Evolutionary conservation across 345 rosid genomes (phyloP), one percentile per base, ranked within the genome.

Genomic region (Linum usitatissimum): DNA sequence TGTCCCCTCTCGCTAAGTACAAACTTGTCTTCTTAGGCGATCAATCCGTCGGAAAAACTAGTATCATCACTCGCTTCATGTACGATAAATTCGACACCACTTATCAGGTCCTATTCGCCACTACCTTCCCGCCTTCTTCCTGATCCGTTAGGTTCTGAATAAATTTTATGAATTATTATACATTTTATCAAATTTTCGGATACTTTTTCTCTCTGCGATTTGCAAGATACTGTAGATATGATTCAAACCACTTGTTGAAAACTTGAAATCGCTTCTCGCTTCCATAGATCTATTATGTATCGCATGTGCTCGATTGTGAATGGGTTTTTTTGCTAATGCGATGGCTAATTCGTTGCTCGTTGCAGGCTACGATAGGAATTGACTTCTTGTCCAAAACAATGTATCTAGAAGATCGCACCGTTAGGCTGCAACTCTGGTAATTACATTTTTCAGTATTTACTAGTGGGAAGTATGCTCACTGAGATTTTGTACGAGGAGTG

Each of bases 21-120:
- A 55, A 55, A 28, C 59, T 55, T 20, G 59, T 55, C 30, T 55
- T 55, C 59, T 28, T 55, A 28, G 96, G 96, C 67, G 92, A 88
- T 77, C 96, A 88, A 70, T 88, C 96, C 54, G 90, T 82, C 4
- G 92, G 96, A 49, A 88, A 88, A 68, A 88, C 96, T 68, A 88
- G 92, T 80, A 88, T 88, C 85, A 88, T 88, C 81, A 85, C 90
- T 65, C 91, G 92, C 65, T 88, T 88, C 88, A 88, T 88, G 96
- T 88, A 88, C 84, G 92, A 88, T 73, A 88, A 88, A 73, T 88
- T 88, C 83, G 96, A 88, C 69, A 85, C 91, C 79, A 88, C 92
- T 40, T 88, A 86, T 61, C 92, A 87, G 95, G 95, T 85, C 67
- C 17, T 3, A 34, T 34, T 19, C 59, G 10, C 3, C 7, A 18